Conservation (phyloP, 2,329 filamentous ascomycete species). For the Aspergillus neotritici region DNA sequence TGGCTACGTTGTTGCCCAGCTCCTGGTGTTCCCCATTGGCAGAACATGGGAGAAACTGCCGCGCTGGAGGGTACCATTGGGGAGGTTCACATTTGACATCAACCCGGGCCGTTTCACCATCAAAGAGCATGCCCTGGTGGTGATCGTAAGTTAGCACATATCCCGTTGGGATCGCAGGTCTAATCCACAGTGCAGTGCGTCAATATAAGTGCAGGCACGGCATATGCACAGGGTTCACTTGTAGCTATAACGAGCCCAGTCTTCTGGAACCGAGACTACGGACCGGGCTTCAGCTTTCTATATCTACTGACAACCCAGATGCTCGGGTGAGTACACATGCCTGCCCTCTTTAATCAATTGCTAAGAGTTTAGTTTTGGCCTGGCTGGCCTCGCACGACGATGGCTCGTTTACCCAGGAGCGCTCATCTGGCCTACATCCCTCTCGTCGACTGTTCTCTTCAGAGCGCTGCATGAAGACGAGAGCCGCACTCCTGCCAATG, state of each 20-base stretch:
- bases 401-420: conserved; percentile 20
- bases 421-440: conserved; percentile 17
- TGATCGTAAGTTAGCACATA: conserved; percentile 12
- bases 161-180: too few species aligned
- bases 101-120: conserved; percentile 19
- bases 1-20: conserved; percentile 20
- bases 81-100: conserved; percentile 16
- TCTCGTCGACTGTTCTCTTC: conserved; percentile 18
- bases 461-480: conserved; percentile 16
- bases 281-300: conserved; percentile 29
- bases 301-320: conserved; percentile 29
- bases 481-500: conserved; percentile 12
- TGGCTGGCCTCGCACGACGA: conserved; percentile 17
- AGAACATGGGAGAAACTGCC: conserved; percentile 20
- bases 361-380: conserved; percentile 10
- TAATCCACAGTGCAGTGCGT: conserved; percentile 16
- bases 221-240: conserved; percentile 24
- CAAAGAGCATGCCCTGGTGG: conserved; percentile 21
- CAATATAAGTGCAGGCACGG: conserved; percentile 25
- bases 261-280: conserved; percentile 31
- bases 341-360: too few species aligned
- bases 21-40: conserved; percentile 18
- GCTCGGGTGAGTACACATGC: conserved; percentile 17
- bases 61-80: conserved; percentile 18
- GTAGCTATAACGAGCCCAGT: conserved; percentile 31